Base-by-base conservation (phyloP, 148 eudicot species). In the Chenopodium berlandieri region DNA sequence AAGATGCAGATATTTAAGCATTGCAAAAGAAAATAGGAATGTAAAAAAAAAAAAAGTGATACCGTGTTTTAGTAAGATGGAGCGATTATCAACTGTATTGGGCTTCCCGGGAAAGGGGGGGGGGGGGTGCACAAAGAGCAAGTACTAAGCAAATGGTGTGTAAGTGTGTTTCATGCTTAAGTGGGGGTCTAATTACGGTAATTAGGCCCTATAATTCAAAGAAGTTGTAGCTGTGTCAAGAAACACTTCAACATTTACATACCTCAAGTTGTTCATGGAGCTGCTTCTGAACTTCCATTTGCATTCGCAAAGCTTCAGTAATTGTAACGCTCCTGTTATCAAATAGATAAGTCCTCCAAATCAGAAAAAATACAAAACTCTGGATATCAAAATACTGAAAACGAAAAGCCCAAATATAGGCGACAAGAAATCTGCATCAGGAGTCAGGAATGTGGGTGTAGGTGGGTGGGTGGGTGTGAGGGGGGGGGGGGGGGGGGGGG, bases 241-340 rank as follows among this genome's bases (percentile, higher is more conserved):
- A 37, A 37, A 37, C 44, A 76, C 25, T 7, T 23, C 4, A 16
- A 56, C 22, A 54, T 11, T 54, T 19, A 50, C 78, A 82, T 86
- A 92, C 95, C 95, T 92, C 95, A 14, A 90, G 91, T 78, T 92
- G 93, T 80, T 92, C 95, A 78, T 90, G 93, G 69, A 92, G 90
- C 86, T 88, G 90, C 89, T 92, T 92, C 86, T 92, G 95, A 83
- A 92, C 91, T 86, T 92, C 93, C 95, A 90, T 90, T 82, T 92
- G 95, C 90, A 90, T 62, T 62, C 89, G 76, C 80, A 92, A 64
- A 60, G 95, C 91, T 81, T 92, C 95, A 22, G 93, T 89, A 73
- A 92, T 89, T 27, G 90, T 89, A 71, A 90, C 78, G 78, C 88
- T 89, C 89, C 94, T 89, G 84, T 70, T 71, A 47, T 52, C 32